Evolutionary conservation across 495 filamentous ascomycete species (phyloP).

Genomic region (Hypoxylon perforatum): DNA sequence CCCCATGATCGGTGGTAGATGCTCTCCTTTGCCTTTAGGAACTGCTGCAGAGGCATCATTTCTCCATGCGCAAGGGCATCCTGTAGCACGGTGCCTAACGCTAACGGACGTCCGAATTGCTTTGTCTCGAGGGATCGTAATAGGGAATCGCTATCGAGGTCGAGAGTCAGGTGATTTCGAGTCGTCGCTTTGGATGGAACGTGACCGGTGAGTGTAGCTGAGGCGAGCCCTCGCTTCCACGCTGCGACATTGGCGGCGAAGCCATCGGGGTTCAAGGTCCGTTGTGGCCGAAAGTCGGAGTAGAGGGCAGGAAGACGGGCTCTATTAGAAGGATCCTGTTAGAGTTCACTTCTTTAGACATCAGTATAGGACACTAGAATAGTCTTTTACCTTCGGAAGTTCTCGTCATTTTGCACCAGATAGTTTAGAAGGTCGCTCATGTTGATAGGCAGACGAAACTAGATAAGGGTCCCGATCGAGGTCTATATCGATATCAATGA

Average conservation of each 20-base stretch:
- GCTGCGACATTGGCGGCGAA: slow-evolving; percentile 86
- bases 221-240: slow-evolving; percentile 80
- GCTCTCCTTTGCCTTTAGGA: slow-evolving; percentile 67
- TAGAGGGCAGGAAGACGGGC: slow-evolving; percentile 91
- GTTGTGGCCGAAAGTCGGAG: slow-evolving; percentile 86
- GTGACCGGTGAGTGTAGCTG: slow-evolving; percentile 72
- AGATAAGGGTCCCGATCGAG: slow-evolving; percentile 1
- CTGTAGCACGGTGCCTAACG: slow-evolving; percentile 79
- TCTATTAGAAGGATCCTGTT: slow-evolving; percentile 52
- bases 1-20: slow-evolving; percentile 69
- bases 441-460: slow-evolving; percentile 19
- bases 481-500: slow-evolving; percentile 2
- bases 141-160: slow-evolving; percentile 72
- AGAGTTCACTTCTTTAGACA: neutral
- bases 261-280: slow-evolving; percentile 87
- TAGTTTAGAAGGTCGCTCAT: slow-evolving; percentile 58
- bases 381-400: slow-evolving; percentile 54
- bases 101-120: slow-evolving; percentile 87
- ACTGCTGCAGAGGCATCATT: slow-evolving; percentile 75
- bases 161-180: slow-evolving; percentile 68
- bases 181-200: slow-evolving; percentile 51
- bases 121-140: slow-evolving; percentile 75
- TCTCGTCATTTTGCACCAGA: slow-evolving; percentile 57
- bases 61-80: slow-evolving; percentile 76
- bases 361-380: neutral